Conservation (phyloP, 768 basidiomycete species). For the Lactifluus hygrophoroides region DNA sequence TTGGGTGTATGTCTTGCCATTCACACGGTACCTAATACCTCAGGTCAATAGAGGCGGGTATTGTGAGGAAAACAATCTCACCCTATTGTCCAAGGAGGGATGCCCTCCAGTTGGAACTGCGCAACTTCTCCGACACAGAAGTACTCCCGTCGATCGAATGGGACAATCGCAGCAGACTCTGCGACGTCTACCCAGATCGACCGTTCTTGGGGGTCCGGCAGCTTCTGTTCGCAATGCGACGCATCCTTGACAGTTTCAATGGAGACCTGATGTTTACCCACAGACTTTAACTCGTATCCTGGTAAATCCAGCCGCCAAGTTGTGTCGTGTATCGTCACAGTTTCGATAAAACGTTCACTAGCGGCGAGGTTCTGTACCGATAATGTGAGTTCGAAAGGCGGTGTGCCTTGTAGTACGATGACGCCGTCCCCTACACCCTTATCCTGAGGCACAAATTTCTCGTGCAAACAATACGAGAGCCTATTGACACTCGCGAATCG, state of each 20-base stretch:
- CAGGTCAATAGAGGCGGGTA: conserved; percentile 5
- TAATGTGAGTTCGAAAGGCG: conserved; percentile 76
- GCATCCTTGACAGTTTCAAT: conserved; percentile 76
- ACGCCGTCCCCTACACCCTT: conserved; percentile 44
- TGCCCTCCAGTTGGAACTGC: conserved; percentile 91
- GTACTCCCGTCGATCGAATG: conserved; percentile 69
- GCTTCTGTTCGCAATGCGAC: conserved; percentile 70
- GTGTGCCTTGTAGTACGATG: conserved; percentile 68
- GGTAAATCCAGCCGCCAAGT: conserved; percentile 70
- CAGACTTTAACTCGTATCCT: conserved; percentile 61
- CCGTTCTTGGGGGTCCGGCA: conserved; percentile 49
- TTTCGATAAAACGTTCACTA: conserved; percentile 52
- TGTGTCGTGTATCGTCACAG: conserved; percentile 38
- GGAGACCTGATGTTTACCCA: conserved; percentile 72
- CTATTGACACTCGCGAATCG: conserved; percentile 61
- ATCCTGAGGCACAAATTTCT: conserved; percentile 51
- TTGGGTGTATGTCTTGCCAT: conserved; percentile 63
- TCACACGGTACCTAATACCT: conserved; percentile 69
- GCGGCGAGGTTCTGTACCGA: conserved; percentile 70
- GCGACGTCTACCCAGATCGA: conserved; percentile 89
- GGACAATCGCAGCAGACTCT: conserved; percentile 88
- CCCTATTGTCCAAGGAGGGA: conserved; percentile 88
- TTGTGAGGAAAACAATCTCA: conserved; percentile 28
- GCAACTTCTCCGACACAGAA: conserved; percentile 86
- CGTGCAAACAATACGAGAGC: conserved; percentile 68